Conservation (phyloP, 169 alveolate genomes). For the Plasmodium sp. region DNA sequence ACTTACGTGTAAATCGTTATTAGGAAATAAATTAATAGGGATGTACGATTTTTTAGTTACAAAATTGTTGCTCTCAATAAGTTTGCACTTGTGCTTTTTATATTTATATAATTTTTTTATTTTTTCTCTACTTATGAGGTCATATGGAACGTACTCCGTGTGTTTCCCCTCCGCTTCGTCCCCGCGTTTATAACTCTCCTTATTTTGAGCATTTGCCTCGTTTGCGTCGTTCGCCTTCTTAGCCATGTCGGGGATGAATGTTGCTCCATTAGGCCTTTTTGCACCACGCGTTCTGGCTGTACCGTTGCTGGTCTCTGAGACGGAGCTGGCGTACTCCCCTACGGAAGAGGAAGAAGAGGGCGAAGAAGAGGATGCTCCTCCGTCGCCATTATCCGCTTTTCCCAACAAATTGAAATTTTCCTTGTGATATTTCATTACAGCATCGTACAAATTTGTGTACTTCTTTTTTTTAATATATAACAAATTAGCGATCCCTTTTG, state of each 20-base stretch:
- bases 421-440: conserved; percentile 11
- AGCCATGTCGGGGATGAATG: not conserved
- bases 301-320: not conserved
- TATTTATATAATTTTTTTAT: conserved; percentile 39
- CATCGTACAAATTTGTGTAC: conserved; percentile 22
- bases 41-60: conserved; percentile 19
- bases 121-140: conserved; percentile 17
- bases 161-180: not conserved
- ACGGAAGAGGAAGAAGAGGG: not conserved
- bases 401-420: conserved; percentile 17
- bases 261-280: not conserved
- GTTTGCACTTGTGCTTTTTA: conserved; percentile 15
- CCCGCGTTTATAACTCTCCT: not conserved
- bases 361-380: not conserved
- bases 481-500: not conserved
- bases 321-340: not conserved
- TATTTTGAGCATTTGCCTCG: not conserved
- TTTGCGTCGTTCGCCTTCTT: not conserved
- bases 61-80: conserved; percentile 32
- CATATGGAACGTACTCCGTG: conserved; percentile 29
- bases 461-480: conserved; percentile 39
- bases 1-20: conserved; percentile 9
- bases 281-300: not conserved
- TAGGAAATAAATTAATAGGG: conserved; percentile 44
- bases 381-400: not conserved